Evolutionary conservation across 108 stramenopile species (phyloP).

Genomic region (Skeletonema potamos): DNA sequence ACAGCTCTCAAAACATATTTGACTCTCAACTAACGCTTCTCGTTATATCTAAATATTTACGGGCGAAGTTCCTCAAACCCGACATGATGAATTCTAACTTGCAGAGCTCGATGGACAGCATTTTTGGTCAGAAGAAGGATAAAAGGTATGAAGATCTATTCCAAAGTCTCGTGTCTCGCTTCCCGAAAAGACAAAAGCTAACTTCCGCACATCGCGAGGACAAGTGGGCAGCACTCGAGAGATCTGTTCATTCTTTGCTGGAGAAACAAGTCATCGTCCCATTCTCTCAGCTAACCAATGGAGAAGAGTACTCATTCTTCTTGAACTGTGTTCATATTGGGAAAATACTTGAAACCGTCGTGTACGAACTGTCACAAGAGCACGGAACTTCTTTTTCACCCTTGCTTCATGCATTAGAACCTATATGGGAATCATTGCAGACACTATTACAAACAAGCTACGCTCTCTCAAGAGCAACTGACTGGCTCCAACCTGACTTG

Average conservation of each 20-base stretch:
- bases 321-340: slow-evolving; percentile 26
- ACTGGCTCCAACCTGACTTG: slow-evolving; percentile 15
- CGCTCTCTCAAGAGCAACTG: not conserved
- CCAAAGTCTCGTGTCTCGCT: not conserved
- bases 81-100: not conserved
- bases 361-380: slow-evolving; percentile 2
- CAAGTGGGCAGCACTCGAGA: slow-evolving; percentile 7
- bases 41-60: slow-evolving; percentile 13
- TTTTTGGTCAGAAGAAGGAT: not conserved
- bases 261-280: slow-evolving; percentile 28
- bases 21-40: slow-evolving; percentile 18
- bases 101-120: not conserved
- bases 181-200: not conserved
- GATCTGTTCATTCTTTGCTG: slow-evolving; percentile 9
- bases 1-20: slow-evolving; percentile 14
- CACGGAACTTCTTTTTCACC: slow-evolving; percentile 30
- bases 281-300: slow-evolving; percentile 2
- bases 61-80: not conserved
- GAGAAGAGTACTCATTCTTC: slow-evolving; percentile 22
- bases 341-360: slow-evolving; percentile 3
- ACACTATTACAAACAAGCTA: slow-evolving; percentile 9
- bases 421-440: slow-evolving; percentile 34
- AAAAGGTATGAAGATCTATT: not conserved
- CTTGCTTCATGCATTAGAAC: slow-evolving; percentile 32
- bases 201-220: not conserved